phyloP scores from a whole-genome alignment of 2,329 filamentous ascomycete genomes.

The Eutypa lata region DNA sequence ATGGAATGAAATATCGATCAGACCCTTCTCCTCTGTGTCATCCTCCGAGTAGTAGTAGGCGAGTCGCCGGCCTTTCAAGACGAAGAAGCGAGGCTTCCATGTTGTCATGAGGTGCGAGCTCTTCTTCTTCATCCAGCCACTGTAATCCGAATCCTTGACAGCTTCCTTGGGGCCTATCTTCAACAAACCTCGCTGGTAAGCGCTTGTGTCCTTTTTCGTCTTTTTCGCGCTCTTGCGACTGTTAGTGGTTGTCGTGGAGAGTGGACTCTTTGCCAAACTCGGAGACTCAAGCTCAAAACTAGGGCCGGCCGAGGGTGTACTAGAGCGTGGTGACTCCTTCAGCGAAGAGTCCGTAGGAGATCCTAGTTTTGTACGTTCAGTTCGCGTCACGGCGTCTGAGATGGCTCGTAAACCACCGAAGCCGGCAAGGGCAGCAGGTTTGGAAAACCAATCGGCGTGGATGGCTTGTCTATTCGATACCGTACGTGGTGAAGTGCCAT shows the following conservation, averaged over 20 bases:
- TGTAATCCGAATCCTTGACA: conserved; percentile 84
- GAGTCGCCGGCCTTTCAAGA: conserved; percentile 84
- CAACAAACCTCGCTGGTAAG: conserved; percentile 81
- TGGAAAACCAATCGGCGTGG: conserved; percentile 57
- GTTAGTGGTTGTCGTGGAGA: conserved; percentile 43
- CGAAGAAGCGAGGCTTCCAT: conserved; percentile 96
- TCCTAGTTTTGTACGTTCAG: conserved; percentile 49
- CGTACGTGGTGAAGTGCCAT: conserved; percentile 41
- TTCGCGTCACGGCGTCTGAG: conserved; percentile 67
- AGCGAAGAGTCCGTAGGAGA: conserved; percentile 49
- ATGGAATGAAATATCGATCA: conserved; percentile 97
- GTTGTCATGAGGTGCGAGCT: conserved; percentile 94
- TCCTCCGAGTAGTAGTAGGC: conserved; percentile 96
- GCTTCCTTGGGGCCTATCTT: conserved; percentile 81
- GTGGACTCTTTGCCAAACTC: conserved; percentile 57
- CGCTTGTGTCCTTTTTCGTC: conserved; percentile 95
- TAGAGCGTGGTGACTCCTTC: conserved; percentile 61
- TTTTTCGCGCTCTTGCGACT: conserved; percentile 50
- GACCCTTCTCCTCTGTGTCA: conserved; percentile 86
- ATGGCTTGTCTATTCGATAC: conserved; percentile 40
- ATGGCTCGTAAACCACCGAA: conserved; percentile 73
- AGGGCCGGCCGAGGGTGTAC: conserved; percentile 59
- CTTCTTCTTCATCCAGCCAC: conserved; percentile 99
- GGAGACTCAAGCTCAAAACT: conserved; percentile 80
- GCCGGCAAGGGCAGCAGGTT: conserved; percentile 47